Percentiles rank a stretch among this genome's conserved stretches.
These are phyloP conservation scores for Oehlia diaphana DNA, from an alignment of 192 early-diverging fungal genomes.

Conservation along the genomic window DNA sequence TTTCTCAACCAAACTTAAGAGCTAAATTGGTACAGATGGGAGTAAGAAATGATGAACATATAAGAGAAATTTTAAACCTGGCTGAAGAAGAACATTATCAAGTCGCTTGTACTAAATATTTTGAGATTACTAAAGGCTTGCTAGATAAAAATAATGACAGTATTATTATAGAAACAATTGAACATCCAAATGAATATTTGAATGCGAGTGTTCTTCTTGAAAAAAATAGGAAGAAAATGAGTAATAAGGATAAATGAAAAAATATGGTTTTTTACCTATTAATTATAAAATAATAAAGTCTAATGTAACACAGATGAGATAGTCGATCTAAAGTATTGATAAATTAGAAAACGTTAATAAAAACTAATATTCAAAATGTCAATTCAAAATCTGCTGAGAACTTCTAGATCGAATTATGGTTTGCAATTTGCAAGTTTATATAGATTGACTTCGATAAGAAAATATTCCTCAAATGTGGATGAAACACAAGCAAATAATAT, in stretches of 20 bases:
- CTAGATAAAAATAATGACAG: constrained; percentile 33
- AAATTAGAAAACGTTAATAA: too few relatives aligned
- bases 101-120: constrained; percentile 89
- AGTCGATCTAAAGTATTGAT: too few relatives aligned
- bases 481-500: background rate
- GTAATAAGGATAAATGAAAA: background rate
- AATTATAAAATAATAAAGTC: too few relatives aligned
- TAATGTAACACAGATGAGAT: too few relatives aligned
- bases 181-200: constrained; percentile 95
- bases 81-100: constrained; percentile 82
- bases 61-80: constrained; percentile 64
- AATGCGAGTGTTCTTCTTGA: constrained; percentile 46
- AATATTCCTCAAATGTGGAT: background rate
- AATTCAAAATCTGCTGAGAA: background rate
- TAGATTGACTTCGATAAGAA: background rate
- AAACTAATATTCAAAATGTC: too few relatives aligned
- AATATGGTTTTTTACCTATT: background rate
- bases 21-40: constrained; percentile 58
- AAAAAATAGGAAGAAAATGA: background rate
- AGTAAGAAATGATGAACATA: constrained; percentile 56
- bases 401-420: background rate
- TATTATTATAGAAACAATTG: constrained; percentile 62
- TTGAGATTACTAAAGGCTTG: constrained; percentile 61
- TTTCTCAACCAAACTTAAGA: constrained; percentile 62
- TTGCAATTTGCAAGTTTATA: background rate